phyloP scores from a whole-genome alignment of 2,329 filamentous ascomycete species.

The Colletotrichum sp. region DNA sequence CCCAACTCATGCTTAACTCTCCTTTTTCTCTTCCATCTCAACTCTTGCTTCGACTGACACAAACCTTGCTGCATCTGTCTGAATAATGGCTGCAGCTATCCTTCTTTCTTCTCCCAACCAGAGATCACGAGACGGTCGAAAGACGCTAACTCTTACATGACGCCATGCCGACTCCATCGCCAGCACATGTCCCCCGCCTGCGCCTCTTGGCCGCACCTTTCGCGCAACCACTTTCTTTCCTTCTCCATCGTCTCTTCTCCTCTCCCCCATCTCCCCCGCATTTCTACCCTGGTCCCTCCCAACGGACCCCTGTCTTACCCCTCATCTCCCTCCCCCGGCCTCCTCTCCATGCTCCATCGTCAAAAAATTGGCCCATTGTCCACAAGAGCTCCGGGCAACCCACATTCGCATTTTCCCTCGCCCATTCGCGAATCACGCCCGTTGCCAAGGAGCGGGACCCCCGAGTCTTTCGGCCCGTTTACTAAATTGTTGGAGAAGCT shows the following conservation, averaged over 20 bases:
- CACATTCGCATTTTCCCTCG: background rate
- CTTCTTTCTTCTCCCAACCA: background rate
- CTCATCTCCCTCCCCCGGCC: background rate
- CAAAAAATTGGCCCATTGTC: background rate
- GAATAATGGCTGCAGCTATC: background rate
- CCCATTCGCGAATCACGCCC: background rate
- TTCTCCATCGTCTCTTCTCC: background rate
- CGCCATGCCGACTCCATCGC: background rate
- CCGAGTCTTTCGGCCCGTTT: conserved; percentile 15
- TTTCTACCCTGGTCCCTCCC: background rate
- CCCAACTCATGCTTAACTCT: background rate
- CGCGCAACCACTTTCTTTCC: background rate
- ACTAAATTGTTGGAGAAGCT: background rate
- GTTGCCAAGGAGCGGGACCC: conserved; percentile 4
- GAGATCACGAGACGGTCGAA: background rate
- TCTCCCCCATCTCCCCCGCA: conserved; percentile 13
- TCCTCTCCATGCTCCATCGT: background rate
- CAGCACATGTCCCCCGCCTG: background rate
- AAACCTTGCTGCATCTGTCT: background rate
- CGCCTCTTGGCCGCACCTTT: background rate
- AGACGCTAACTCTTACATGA: background rate
- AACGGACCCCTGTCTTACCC: background rate
- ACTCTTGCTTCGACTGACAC: background rate
- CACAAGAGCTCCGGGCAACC: background rate
- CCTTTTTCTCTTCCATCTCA: background rate